phyloP scores from a whole-genome alignment of 345 rosid genomes.

The Triadica sebifera region DNA sequence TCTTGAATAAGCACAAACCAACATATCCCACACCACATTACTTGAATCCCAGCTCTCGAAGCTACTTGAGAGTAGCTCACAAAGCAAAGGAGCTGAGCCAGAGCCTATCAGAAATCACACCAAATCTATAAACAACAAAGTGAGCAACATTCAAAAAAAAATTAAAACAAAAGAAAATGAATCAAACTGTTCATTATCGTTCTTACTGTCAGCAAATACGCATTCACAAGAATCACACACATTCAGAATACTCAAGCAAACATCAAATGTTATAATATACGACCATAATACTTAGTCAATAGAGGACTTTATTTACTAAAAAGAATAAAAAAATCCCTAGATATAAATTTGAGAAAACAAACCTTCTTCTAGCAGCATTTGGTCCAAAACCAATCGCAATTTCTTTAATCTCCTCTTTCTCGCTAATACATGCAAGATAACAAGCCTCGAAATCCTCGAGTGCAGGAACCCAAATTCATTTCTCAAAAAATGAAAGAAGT shows the following conservation, averaged over 20 bases:
- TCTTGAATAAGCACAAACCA: constrained; percentile 71
- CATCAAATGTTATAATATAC: background rate
- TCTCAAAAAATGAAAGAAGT: constrained; percentile 53
- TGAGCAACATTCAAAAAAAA: constrained; percentile 17
- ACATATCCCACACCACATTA: constrained; percentile 59
- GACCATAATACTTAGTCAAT: background rate
- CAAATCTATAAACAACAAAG: constrained; percentile 37
- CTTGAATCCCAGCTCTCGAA: constrained; percentile 56
- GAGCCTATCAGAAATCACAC: constrained; percentile 55
- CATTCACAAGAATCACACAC: background rate
- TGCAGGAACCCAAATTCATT: constrained; percentile 53
- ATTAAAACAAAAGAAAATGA: background rate
- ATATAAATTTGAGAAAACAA: constrained; percentile 3
- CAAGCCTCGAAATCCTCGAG: constrained; percentile 45
- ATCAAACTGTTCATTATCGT: background rate
- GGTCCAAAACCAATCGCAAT: constrained; percentile 46
- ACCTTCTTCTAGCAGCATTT: constrained; percentile 63
- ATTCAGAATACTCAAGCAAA: background rate
- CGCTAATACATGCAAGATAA: constrained; percentile 57
- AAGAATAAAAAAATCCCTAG: background rate
- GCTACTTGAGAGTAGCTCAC: constrained; percentile 48
- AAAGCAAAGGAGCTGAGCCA: constrained; percentile 58
- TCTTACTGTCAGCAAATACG: background rate
- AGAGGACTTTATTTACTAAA: background rate
- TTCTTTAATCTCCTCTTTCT: constrained; percentile 47